These are phyloP conservation scores for Jamesozyma gamospora DNA, from an alignment of 805 yeast species.

Conservation along the genomic window DNA sequence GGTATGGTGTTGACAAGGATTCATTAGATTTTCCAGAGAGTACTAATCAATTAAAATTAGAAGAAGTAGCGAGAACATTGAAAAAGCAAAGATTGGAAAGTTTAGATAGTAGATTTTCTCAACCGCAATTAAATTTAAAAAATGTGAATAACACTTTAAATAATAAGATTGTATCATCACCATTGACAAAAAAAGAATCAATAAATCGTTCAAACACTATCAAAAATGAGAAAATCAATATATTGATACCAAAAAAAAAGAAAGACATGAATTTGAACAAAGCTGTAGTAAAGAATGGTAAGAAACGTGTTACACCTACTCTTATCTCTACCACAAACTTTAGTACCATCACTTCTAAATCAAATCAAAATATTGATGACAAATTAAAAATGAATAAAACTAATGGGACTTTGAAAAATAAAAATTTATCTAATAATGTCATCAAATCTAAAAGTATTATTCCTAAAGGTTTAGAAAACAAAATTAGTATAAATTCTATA, in stretches of 20 bases:
- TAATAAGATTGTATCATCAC: background rate
- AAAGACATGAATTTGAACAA: conserved; percentile 30
- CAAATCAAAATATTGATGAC: background rate
- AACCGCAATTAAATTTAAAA: background rate
- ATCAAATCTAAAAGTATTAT: background rate
- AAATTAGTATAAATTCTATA: conserved; percentile 38
- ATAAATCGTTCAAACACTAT: background rate
- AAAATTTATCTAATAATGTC: background rate
- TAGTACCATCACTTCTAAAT: background rate
- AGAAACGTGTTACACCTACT: conserved; percentile 65
- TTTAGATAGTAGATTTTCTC: conserved; percentile 6
- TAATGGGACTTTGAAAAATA: background rate
- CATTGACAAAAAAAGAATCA: conserved; percentile 1
- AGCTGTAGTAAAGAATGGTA: conserved; percentile 60
- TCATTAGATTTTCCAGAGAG: conserved; percentile 80
- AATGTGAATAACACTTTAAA: background rate
- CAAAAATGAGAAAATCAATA: conserved; percentile 11
- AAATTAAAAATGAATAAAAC: background rate
- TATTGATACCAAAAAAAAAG: conserved; percentile 24
- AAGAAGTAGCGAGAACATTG: conserved; percentile 44
- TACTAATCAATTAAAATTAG: conserved; percentile 63
- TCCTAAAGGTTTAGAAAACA: conserved; percentile 10
- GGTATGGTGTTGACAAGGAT: conserved; percentile 85
- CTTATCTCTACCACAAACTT: conserved; percentile 37
- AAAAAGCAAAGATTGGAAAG: conserved; percentile 15